phyloP scores from a whole-genome alignment of 495 filamentous ascomycete genomes.

The Cetradonia linearis region DNA sequence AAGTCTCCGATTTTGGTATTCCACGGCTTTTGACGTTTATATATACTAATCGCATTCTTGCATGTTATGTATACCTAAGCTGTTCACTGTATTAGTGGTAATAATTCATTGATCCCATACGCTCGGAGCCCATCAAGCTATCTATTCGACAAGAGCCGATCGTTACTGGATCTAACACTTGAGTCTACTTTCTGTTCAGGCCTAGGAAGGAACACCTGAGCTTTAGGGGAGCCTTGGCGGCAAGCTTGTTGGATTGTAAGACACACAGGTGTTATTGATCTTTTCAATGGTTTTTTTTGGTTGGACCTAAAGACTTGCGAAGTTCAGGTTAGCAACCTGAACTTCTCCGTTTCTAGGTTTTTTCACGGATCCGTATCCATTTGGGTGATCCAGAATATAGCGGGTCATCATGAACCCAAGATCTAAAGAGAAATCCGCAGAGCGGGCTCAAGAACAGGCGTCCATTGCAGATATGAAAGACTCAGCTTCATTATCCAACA shows the following conservation, averaged over 20 bases:
- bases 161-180: neutral
- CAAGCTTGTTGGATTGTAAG: neutral
- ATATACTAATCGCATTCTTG: neutral
- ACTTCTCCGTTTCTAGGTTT: neutral
- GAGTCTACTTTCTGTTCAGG: neutral
- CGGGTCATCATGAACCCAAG: neutral
- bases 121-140: neutral
- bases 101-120: neutral
- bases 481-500: slow-evolving; percentile 6
- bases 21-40: neutral
- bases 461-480: neutral
- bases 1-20: neutral
- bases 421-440: neutral
- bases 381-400: neutral
- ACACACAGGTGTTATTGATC: no score
- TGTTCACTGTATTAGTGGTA: neutral
- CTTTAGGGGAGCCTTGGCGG: neutral
- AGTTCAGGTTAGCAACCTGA: neutral
- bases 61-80: neutral
- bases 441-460: slow-evolving; percentile 15
- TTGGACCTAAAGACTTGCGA: neutral
- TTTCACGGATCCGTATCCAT: neutral
- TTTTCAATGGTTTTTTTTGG: neutral
- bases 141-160: neutral
- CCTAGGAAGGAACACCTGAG: neutral